A percentile compares a stretch with the other conserved stretches of the same genome.
These are phyloP conservation scores for Rhinocladiella similis DNA, from an alignment of 2,329 filamentous ascomycete genomes.

Conservation along the genomic window DNA sequence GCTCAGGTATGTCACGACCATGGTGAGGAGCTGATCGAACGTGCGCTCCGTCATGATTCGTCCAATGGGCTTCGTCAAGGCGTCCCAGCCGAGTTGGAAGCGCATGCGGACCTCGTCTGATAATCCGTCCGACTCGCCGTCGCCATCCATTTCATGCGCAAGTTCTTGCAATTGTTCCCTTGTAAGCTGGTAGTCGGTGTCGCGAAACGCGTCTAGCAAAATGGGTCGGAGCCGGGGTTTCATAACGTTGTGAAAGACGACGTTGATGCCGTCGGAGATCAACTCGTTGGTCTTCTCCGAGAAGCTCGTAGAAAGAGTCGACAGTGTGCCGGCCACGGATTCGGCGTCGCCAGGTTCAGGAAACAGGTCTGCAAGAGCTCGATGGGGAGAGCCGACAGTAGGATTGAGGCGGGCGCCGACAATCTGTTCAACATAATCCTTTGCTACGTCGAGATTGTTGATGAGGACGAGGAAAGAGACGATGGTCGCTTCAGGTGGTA, in stretches of 20 bases:
- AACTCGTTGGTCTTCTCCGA: slow-evolving; percentile 77
- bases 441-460: slow-evolving; percentile 91
- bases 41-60: slow-evolving; percentile 78
- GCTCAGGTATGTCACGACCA: slow-evolving; percentile 73
- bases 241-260: slow-evolving; percentile 84
- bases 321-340: slow-evolving; percentile 62
- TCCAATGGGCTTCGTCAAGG: slow-evolving; percentile 78
- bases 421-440: slow-evolving; percentile 87
- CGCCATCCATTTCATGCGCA: slow-evolving; percentile 35
- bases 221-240: slow-evolving; percentile 82
- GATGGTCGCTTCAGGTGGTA: slow-evolving; percentile 85
- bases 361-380: slow-evolving; percentile 53
- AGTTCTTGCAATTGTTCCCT: slow-evolving; percentile 39
- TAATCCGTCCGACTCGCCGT: slow-evolving; percentile 34
- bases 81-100: slow-evolving; percentile 84
- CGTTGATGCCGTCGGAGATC: slow-evolving; percentile 77
- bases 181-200: slow-evolving; percentile 77
- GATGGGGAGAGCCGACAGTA: slow-evolving; percentile 44
- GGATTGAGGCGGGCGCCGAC: slow-evolving; percentile 65
- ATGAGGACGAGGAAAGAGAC: slow-evolving; percentile 88
- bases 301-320: slow-evolving; percentile 69
- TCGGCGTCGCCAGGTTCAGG: slow-evolving; percentile 75
- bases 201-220: slow-evolving; percentile 84
- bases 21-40: slow-evolving; percentile 72
- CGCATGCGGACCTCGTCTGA: slow-evolving; percentile 70